A percentile compares a stretch with the other conserved stretches of the same genome.
phyloP scores from a whole-genome alignment of 2,329 filamentous ascomycete genomes.

The Camillea tinctor region DNA sequence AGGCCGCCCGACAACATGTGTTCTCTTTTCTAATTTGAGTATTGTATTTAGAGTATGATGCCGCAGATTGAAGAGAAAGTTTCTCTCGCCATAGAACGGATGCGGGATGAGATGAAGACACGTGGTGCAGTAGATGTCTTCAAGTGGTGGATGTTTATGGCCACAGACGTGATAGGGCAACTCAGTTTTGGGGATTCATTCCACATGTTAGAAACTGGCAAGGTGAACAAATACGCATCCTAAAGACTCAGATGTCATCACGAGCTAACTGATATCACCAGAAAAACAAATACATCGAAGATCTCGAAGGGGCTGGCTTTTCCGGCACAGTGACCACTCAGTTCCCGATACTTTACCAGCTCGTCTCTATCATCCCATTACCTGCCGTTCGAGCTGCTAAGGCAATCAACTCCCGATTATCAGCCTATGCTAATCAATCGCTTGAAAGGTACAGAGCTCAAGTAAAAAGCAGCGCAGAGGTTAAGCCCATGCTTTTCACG shows the following conservation, averaged over 20 bases:
- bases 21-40: too few species aligned
- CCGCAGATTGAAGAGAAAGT: constrained; percentile 37
- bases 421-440: constrained; percentile 28
- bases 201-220: constrained; percentile 47
- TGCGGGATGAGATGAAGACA: constrained; percentile 41
- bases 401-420: constrained; percentile 15
- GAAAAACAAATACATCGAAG: constrained; percentile 42
- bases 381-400: constrained; percentile 18
- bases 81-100: constrained; percentile 40
- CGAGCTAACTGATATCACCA: constrained; percentile 14
- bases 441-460: constrained; percentile 28
- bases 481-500: constrained; percentile 35
- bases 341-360: constrained; percentile 29
- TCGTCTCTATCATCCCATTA: constrained; percentile 25
- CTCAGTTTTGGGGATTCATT: constrained; percentile 58
- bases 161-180: constrained; percentile 54
- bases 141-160: constrained; percentile 55
- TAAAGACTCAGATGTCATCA: neutral
- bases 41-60: constrained; percentile 18
- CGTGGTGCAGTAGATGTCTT: constrained; percentile 43
- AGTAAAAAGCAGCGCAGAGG: constrained; percentile 15
- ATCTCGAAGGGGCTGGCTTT: constrained; percentile 33
- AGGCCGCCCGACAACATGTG: too few species aligned
- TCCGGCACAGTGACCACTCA: constrained; percentile 24
- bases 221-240: constrained; percentile 35